Evolutionary conservation across 1,284 basidiomycete genomes (phyloP).

Genomic region (Moesziomyces globuligerus): DNA sequence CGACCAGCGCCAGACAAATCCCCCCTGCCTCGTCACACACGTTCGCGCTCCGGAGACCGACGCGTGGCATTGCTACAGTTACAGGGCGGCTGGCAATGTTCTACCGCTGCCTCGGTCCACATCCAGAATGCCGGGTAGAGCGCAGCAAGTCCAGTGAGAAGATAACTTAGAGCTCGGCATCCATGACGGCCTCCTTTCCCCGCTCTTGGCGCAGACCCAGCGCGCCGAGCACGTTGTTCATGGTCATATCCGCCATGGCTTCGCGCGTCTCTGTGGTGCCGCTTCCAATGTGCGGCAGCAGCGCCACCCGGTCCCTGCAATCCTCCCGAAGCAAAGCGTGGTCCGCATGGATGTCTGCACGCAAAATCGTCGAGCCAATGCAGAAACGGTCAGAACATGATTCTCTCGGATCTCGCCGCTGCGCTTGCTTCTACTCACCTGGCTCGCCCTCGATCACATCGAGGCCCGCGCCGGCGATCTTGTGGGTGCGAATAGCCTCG

Average conservation of each 20-base stretch:
- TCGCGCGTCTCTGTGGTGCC: constrained; percentile 85
- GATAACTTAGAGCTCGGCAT: constrained; percentile 37
- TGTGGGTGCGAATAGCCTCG: constrained; percentile 77
- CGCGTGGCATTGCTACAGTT: too few species aligned
- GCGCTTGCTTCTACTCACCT: constrained; percentile 34
- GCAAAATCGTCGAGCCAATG: not conserved
- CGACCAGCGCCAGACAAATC: too few species aligned
- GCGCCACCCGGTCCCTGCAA: constrained; percentile 73
- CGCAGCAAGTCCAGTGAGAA: too few species aligned
- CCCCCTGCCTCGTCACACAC: too few species aligned
- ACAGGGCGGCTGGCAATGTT: too few species aligned
- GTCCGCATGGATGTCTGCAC: constrained; percentile 72
- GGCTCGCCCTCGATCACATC: constrained; percentile 96
- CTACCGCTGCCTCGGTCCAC: too few species aligned
- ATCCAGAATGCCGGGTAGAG: too few species aligned
- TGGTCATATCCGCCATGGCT: constrained; percentile 76
- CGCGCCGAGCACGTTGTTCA: constrained; percentile 53
- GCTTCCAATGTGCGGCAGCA: constrained; percentile 89
- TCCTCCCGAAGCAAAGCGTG: constrained; percentile 76
- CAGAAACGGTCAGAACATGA: constrained; percentile 2
- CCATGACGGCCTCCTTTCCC: constrained; percentile 37
- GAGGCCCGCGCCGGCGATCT: constrained; percentile 89
- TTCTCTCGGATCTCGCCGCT: constrained; percentile 7
- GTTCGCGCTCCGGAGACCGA: too few species aligned
- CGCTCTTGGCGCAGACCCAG: constrained; percentile 37